A percentile compares a stretch with the other conserved stretches of the same genome.
phyloP scores from a whole-genome alignment of 139 green algal species.

The Nannochloris sp. region DNA sequence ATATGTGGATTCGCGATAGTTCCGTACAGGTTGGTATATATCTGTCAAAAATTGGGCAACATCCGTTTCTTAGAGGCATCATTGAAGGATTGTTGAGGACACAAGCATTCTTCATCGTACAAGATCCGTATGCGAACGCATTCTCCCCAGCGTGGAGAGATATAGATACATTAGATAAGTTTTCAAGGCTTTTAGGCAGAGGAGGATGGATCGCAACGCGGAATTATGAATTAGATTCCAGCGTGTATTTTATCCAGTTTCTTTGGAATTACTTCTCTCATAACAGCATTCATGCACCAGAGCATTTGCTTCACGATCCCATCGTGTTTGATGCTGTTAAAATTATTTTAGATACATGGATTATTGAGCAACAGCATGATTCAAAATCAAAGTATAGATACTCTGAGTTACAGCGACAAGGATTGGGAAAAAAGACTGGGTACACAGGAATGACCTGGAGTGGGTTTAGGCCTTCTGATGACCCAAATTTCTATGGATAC shows the following conservation, averaged over 20 bases:
- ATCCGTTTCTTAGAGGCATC: conserved; percentile 25
- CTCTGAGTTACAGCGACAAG: conserved; percentile 38
- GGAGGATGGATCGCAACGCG: conserved; percentile 47
- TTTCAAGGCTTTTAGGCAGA: conserved; percentile 28
- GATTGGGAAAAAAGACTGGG: conserved; percentile 29
- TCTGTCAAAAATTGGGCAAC: conserved; percentile 29
- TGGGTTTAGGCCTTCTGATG: conserved; percentile 49
- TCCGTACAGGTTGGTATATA: conserved; percentile 47
- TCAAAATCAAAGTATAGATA: conserved; percentile 38
- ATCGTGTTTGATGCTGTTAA: conserved; percentile 38
- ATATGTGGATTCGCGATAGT: conserved; percentile 49
- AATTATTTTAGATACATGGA: conserved; percentile 33
- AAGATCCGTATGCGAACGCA: conserved; percentile 52
- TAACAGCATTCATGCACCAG: conserved; percentile 14
- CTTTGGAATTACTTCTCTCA: conserved; percentile 46
- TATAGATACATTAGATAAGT: conserved; percentile 9
- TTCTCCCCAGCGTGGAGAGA: conserved; percentile 34
- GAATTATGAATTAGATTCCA: conserved; percentile 60
- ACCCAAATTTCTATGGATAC: conserved; percentile 40
- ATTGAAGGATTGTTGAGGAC: conserved; percentile 26
- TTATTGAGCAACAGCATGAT: conserved; percentile 44
- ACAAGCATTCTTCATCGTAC: conserved; percentile 47
- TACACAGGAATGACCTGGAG: conserved; percentile 53
- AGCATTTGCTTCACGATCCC: conserved; percentile 20
- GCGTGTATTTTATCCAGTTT: conserved; percentile 51